A percentile compares a stretch with the other conserved stretches of the same genome.
Evolutionary conservation across 495 filamentous ascomycete species (phyloP).

Genomic region (Penicillium parvum): DNA sequence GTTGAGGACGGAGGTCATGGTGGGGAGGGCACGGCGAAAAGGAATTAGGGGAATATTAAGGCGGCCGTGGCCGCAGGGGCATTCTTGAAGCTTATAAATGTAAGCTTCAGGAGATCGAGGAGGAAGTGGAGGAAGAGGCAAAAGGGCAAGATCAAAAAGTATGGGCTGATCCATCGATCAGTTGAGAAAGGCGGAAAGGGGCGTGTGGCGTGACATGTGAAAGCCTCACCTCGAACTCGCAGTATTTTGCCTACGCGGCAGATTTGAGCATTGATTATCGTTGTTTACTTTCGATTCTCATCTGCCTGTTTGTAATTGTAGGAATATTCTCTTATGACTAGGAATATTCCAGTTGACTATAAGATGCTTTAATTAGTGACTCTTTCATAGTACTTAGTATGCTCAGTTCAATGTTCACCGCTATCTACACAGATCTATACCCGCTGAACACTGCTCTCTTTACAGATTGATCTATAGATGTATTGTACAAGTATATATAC

Average conservation of each 20-base stretch:
- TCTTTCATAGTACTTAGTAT: too few species aligned
- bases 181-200: slow-evolving; percentile 22
- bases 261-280: neutral
- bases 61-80: slow-evolving; percentile 14
- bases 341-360: neutral
- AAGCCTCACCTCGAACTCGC: slow-evolving; percentile 19
- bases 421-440: too few species aligned
- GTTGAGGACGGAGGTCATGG: slow-evolving; percentile 25
- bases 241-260: neutral
- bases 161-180: slow-evolving; percentile 21
- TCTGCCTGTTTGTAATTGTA: neutral
- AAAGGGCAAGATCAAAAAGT: slow-evolving; percentile 1
- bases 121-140: slow-evolving; percentile 2
- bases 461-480: too few species aligned
- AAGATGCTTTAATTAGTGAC: too few species aligned
- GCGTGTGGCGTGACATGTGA: slow-evolving; percentile 42
- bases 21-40: slow-evolving; percentile 2
- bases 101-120: neutral
- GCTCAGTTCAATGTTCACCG: too few species aligned
- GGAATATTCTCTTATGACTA: neutral
- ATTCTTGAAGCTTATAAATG: slow-evolving; percentile 12
- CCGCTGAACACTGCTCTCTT: too few species aligned
- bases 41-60: slow-evolving; percentile 1
- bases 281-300: neutral
- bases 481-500: too few species aligned